Base-by-base conservation (phyloP, 2,329 filamentous ascomycete genomes). In the Daldinia sp. region DNA sequence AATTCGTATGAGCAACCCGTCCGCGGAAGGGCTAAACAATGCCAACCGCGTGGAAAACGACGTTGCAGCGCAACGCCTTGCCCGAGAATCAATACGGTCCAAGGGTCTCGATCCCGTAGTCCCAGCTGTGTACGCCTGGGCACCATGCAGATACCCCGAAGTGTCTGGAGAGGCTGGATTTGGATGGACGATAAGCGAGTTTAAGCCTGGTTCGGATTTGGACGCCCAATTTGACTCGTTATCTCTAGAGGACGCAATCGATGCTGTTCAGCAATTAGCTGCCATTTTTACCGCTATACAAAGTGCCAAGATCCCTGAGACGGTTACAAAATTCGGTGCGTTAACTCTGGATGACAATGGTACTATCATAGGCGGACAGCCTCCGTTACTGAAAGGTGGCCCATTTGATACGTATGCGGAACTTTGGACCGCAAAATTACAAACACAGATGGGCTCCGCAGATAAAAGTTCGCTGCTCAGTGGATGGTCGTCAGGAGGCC, bases 361-460 rank as follows among this genome's bases (percentile, higher is more conserved):
- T 5, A 23, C 3, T 13, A 60, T 60, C 6, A 12, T 35, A 48
- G 41, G 39, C 26, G 62, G 62, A 7, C 65, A 60, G 35, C 64
- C 67, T 33, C 62, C 65, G 5, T 33, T 68, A 9, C 18, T 70
- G 6, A 53, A 60, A 13, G 61, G 28, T 12, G 64, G 69, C 7
- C 18, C 41, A n/a, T 44, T 44, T 12, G 41, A 44, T 23, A 44
- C 41, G 3, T 44, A 44, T 18, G 18, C 18, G 18, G 41, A 44
- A 23, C 7, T 44, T 23, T 44, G 41, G 41, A n/a, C 6, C n/a
- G 18, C 41, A 1, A 44, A 44, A 23, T 44, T 44, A 12, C 4
- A 23, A 23, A 44, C 41, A 44, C 41, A 44, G 10, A 18, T 44
- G 18, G 23, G 18, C 41, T 18, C 23, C 7, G 41, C 18, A n/a